phyloP scores from a whole-genome alignment of 208 protist genomes.

The Leishmania guyanensis region DNA sequence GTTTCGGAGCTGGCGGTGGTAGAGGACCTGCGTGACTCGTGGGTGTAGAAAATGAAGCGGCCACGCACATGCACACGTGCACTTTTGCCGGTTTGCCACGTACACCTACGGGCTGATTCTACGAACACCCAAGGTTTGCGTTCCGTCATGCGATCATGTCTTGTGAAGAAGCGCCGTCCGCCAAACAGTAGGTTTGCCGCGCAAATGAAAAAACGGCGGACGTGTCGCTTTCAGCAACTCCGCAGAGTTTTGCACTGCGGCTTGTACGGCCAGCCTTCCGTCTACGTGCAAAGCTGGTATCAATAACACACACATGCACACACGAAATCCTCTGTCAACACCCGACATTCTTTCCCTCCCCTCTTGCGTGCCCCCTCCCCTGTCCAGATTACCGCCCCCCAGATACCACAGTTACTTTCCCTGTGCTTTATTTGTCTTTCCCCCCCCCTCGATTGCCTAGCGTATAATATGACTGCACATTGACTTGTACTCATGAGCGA shows the following conservation, averaged over 20 bases:
- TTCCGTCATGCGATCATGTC: background rate
- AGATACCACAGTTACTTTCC: background rate
- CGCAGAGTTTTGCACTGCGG: background rate
- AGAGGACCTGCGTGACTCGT: conserved; percentile 16
- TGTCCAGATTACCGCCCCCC: background rate
- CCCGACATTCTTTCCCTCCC: background rate
- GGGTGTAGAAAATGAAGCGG: background rate
- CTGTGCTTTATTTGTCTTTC: background rate
- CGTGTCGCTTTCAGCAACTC: background rate
- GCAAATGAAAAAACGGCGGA: background rate
- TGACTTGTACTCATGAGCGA: conserved; percentile 14
- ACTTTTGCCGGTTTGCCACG: background rate
- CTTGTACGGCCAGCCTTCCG: background rate
- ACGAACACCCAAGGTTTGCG: background rate
- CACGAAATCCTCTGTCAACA: background rate
- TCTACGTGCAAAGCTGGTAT: background rate
- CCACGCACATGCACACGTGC: background rate
- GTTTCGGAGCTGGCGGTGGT: conserved; percentile 52
- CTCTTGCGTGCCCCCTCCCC: background rate
- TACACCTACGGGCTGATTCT: background rate
- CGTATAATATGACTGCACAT: background rate
- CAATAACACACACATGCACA: conserved; percentile 16
- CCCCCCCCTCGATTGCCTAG: background rate
- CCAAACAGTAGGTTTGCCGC: background rate
- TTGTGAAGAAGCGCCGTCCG: background rate